These are phyloP conservation scores for Kwoniella europaea DNA, from an alignment of 768 basidiomycete species.

Conservation along the genomic window DNA sequence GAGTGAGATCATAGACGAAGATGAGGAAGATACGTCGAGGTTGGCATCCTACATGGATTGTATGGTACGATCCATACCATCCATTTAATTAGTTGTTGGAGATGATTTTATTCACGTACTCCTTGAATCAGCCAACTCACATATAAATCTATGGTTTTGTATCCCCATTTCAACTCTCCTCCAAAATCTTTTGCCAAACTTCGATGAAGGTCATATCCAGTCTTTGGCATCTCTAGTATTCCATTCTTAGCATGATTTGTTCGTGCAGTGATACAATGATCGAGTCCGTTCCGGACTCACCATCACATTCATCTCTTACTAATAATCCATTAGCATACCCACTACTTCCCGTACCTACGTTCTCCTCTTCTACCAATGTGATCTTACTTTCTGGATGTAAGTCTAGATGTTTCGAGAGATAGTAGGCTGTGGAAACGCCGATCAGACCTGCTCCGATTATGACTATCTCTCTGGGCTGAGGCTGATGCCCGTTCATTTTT, in stretches of 20 bases:
- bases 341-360: constrained; percentile 62
- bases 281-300: too few relatives aligned
- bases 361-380: constrained; percentile 72
- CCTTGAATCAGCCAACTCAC: constrained; percentile 15
- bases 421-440: constrained; percentile 79
- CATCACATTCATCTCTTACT: constrained; percentile 65
- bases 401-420: constrained; percentile 62
- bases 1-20: too few relatives aligned
- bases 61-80: too few relatives aligned
- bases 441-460: constrained; percentile 84
- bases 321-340: constrained; percentile 61
- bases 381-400: constrained; percentile 50
- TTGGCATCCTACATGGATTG: too few relatives aligned
- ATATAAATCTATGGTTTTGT: constrained; percentile 66
- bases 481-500: neutral
- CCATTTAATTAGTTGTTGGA: too few relatives aligned
- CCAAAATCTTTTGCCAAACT: constrained; percentile 70
- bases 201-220: constrained; percentile 75
- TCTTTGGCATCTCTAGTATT: constrained; percentile 62
- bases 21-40: too few relatives aligned
- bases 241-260: neutral
- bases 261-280: neutral
- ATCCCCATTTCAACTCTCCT: constrained; percentile 75
- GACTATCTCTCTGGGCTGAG: constrained; percentile 61
- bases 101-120: too few relatives aligned